phyloP scores from a whole-genome alignment of 2,329 filamentous ascomycete species.

The Exserohilum rostratum region DNA sequence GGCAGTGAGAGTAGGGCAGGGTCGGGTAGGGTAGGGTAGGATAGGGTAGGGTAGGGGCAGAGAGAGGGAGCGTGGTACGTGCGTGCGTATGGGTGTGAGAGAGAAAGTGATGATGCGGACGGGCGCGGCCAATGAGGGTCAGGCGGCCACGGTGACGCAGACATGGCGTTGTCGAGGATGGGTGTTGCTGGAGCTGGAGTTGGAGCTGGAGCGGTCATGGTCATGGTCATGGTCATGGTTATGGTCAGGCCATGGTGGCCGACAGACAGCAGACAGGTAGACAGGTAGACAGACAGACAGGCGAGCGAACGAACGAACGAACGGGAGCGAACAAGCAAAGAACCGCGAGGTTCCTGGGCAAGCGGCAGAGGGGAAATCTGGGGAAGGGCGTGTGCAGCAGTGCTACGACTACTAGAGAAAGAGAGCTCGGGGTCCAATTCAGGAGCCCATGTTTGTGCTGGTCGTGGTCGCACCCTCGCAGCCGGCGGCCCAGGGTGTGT shows the following conservation, averaged over 20 bases:
- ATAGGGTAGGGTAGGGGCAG: not conserved
- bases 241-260: no score
- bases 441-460: conserved; percentile 1
- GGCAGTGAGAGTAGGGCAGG: no score
- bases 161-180: no score
- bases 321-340: conserved; percentile 39
- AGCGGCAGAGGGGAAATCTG: conserved; percentile 31
- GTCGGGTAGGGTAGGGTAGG: no score
- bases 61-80: not conserved
- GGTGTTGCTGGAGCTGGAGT: no score
- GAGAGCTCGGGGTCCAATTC: conserved; percentile 1
- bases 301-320: not conserved
- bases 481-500: no score
- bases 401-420: not conserved
- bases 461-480: no score
- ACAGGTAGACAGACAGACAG: no score
- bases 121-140: not conserved
- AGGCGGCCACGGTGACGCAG: conserved; percentile 7
- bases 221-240: no score
- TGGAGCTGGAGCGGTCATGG: no score
- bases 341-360: not conserved
- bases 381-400: conserved; percentile 29
- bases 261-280: no score
- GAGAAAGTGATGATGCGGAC: not conserved
- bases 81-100: not conserved